Base-by-base conservation (phyloP, 2,329 filamentous ascomycete genomes). In the Plenodomus tracheiphilus region DNA sequence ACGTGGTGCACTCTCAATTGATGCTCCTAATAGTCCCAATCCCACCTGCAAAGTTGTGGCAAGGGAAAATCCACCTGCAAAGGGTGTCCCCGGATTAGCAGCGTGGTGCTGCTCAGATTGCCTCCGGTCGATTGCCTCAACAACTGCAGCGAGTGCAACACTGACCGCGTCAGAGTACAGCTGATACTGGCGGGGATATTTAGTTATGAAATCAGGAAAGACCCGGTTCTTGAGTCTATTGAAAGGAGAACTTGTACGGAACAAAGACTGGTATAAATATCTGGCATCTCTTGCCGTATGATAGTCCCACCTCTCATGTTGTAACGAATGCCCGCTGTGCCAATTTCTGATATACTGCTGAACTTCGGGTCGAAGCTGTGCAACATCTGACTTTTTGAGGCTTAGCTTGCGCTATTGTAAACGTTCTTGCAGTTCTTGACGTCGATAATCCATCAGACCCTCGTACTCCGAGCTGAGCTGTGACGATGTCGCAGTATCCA, bases 51-150 rank as follows among this genome's bases (percentile, higher is more conserved):
- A 5, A 18, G 18, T 20, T 32, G 39, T 16, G 2, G 45, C 42
- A 13, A 47, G 39, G n/a, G 51, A 28, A 17, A 56, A 56, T 11
- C 50, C 53, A n/a, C 51, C 44, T 11, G 43, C 16, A 19, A 56
- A 51, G 2, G 34, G 13, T 11, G 3, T 19, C 18, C 11, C 19
- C 25, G 16, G 8, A 30, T 16, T 22, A 7, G 16, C 11, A 5
- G 6, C 2, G 13, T 47, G 32, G 10, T 47, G 32, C 2, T 8
- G 22, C 19, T 36, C 15, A n/a, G 18, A 43, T 36, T 56, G 53
- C 6, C 22, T 10, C 5, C 21, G 15, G 30, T 56, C 53, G 7
- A 56, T 56, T 11, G 53, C 45, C 36, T 49, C 47, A 11, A 58
- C 40, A 2, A 58, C 53, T 16, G 55, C 43, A 28, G 55, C 44